Evolutionary conservation across 495 filamentous ascomycete genomes (phyloP).

Genomic region (Penicillium paradoxum): DNA sequence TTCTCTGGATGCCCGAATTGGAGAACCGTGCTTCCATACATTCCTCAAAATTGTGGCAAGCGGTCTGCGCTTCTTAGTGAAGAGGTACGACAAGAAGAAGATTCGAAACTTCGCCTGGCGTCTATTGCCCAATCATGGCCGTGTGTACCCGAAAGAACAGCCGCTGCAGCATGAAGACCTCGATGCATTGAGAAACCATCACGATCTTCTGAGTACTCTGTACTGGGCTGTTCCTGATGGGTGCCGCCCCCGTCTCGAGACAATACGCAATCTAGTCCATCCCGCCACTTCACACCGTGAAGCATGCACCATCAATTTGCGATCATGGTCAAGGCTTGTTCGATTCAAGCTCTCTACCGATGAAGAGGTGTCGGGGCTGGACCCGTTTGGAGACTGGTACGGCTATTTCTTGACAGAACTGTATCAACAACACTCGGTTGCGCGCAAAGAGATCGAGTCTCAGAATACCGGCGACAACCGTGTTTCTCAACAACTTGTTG

Average conservation of each 20-base stretch:
- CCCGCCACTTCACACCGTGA: slow-evolving; percentile 76
- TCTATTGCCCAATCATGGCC: slow-evolving; percentile 82
- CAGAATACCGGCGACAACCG: slow-evolving; percentile 40
- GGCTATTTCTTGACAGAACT: slow-evolving; percentile 52
- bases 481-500: slow-evolving; percentile 48
- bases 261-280: slow-evolving; percentile 74
- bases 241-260: slow-evolving; percentile 62
- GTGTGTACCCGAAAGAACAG: slow-evolving; percentile 81
- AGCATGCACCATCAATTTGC: slow-evolving; percentile 77
- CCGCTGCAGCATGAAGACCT: slow-evolving; percentile 67
- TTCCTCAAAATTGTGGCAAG: slow-evolving; percentile 78
- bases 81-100: slow-evolving; percentile 60
- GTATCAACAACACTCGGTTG: slow-evolving; percentile 54
- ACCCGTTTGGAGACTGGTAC: slow-evolving; percentile 66
- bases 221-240: slow-evolving; percentile 77
- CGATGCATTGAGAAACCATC: slow-evolving; percentile 86
- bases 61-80: slow-evolving; percentile 57
- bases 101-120: slow-evolving; percentile 72
- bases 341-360: slow-evolving; percentile 64
- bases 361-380: slow-evolving; percentile 47
- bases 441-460: slow-evolving; percentile 57
- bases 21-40: slow-evolving; percentile 90
- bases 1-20: slow-evolving; percentile 53
- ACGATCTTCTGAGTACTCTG: slow-evolving; percentile 84
- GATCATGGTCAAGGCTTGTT: slow-evolving; percentile 74